Evolutionary conservation across 768 basidiomycete species (phyloP).

Genomic region (Xerocomus spinulosus): DNA sequence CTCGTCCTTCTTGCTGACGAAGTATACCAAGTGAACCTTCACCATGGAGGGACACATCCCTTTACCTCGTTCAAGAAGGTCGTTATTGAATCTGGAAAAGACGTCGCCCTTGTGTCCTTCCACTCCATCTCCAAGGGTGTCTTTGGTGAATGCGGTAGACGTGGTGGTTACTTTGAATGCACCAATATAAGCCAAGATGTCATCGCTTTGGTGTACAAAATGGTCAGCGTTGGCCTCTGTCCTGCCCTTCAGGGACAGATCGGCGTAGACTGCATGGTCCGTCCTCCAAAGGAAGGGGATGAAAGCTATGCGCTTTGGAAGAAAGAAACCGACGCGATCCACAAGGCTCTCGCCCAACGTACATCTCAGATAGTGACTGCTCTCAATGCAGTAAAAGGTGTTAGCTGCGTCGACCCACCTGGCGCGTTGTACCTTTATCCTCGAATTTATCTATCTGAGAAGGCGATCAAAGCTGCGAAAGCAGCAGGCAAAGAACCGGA

Average conservation of each 20-base stretch:
- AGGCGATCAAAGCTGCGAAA: slow-evolving; percentile 69
- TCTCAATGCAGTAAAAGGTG: slow-evolving; percentile 81
- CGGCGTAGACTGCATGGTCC: slow-evolving; percentile 91
- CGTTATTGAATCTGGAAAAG: slow-evolving; percentile 54
- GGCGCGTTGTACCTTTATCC: slow-evolving; percentile 96
- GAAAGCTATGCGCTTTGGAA: slow-evolving; percentile 77
- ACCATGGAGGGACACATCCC: slow-evolving; percentile 56
- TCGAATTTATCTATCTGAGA: slow-evolving; percentile 64
- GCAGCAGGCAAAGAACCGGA: slow-evolving; percentile 77
- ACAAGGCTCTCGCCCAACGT: slow-evolving; percentile 66
- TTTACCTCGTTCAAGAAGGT: slow-evolving; percentile 96
- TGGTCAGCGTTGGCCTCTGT: slow-evolving; percentile 87
- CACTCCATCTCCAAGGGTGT: slow-evolving; percentile 98
- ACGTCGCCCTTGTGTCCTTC: slow-evolving; percentile 86
- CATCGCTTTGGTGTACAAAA: slow-evolving; percentile 89
- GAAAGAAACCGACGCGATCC: slow-evolving; percentile 77
- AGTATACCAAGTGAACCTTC: slow-evolving; percentile 96
- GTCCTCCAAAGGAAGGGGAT: slow-evolving; percentile 75
- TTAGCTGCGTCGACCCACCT: slow-evolving; percentile 84
- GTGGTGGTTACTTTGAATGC: slow-evolving; percentile 95
- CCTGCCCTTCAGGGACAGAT: slow-evolving; percentile 90
- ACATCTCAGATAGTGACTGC: slow-evolving; percentile 69
- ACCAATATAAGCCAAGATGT: slow-evolving; percentile 76
- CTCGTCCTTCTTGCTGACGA: slow-evolving; percentile 95
- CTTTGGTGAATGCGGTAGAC: slow-evolving; percentile 92